Base-by-base conservation (phyloP, 148 eudicot genomes). In the Amaranthus palmeri region DNA sequence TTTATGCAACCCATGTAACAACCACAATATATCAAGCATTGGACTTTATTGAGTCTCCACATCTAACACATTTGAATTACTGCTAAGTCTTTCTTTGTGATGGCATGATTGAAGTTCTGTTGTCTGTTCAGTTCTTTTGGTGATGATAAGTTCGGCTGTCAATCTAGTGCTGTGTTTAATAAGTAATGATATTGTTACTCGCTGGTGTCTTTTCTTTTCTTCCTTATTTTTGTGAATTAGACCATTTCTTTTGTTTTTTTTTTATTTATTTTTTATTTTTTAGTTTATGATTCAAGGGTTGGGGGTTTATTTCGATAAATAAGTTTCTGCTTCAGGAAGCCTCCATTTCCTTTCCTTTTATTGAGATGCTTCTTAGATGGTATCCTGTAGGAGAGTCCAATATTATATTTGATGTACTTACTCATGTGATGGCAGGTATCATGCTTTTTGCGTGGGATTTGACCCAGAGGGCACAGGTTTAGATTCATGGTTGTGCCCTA, bases 391-490 rank as follows among this genome's bases (percentile, higher is more conserved):
- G 52, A 11, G 48, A 49, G 43, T 48, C 43, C 8, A 12, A 68
- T 15, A 41, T 63, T 70, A 11, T 57, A 52, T 60, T 52, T 80
- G 44, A 76, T 75, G 70, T 78, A 43, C 76, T 82, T 59, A 25
- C 48, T 72, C 74, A 17, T 67, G 51, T 83, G 58, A 52, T 59
- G 84, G 77, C 84, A 93, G 98, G 98, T 91, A 89, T 83, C 98
- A 93, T 82, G 96, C 98, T 58, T 86, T 83, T 73, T 93, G 98
- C 85, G 98, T 93, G 73, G 96, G 88, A 75, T 93, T 93, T 83
- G 98, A 93, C 81, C 74, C 93, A 66, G 96, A 93, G 75, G 88
- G 85, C 68, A 74, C 90, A 42, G 85, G 84, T 78, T 91, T 89
- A 64, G 82, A 86, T 79, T 83, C 93, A 68, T 93, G 98, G 98